Evolutionary conservation across 176 grass and related monocot genomes (phyloP).

Genomic region (Guadua angustifolia): DNA sequence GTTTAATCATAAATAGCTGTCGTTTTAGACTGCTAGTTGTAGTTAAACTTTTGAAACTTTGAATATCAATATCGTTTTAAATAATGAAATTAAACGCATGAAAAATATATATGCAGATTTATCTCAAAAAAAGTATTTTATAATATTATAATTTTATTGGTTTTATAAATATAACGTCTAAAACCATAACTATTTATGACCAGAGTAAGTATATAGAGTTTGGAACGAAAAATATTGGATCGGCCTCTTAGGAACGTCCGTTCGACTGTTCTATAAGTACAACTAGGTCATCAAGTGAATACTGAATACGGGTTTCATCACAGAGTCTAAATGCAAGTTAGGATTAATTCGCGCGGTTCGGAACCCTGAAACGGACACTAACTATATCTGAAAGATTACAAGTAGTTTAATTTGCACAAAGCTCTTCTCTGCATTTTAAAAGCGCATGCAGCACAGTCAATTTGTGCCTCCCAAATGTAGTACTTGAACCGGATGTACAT

Average conservation of each 20-base stretch:
- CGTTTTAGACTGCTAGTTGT: too few relatives aligned
- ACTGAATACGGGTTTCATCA: background rate
- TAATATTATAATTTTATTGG: too few relatives aligned
- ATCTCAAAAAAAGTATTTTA: too few relatives aligned
- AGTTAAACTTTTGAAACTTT: too few relatives aligned
- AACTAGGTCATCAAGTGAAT: background rate
- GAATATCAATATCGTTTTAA: too few relatives aligned
- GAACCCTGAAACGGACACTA: slow-evolving; percentile 25
- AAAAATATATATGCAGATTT: too few relatives aligned
- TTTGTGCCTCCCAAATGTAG: background rate
- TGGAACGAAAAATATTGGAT: background rate
- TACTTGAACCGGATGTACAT: background rate
- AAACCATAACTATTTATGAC: too few relatives aligned
- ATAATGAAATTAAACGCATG: too few relatives aligned
- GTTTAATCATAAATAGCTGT: too few relatives aligned
- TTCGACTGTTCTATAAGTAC: slow-evolving; percentile 18
- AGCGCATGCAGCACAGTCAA: background rate
- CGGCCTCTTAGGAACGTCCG: background rate
- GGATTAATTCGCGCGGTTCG: slow-evolving; percentile 1
- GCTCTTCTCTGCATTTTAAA: background rate
- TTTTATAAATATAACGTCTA: too few relatives aligned
- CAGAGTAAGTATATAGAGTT: background rate
- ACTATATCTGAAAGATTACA: background rate
- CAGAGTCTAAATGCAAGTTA: background rate
- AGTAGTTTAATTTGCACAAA: background rate